These are phyloP conservation scores for Pulicaria dysenterica DNA, from an alignment of 129 eudicot genomes.

Conservation along the genomic window DNA sequence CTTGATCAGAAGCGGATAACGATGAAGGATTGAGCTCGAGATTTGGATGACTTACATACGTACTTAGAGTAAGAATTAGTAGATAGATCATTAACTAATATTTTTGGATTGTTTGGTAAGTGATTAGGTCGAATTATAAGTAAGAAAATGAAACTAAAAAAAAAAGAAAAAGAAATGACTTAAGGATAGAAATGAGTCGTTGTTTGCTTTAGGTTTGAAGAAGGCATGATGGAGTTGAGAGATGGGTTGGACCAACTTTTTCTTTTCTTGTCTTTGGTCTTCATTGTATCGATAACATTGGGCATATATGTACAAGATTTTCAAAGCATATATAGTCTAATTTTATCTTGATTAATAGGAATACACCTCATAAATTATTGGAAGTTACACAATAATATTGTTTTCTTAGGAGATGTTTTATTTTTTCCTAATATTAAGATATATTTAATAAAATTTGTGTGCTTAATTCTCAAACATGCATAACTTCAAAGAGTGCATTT, in stretches of 20 bases:
- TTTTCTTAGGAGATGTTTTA: no score
- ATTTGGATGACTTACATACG: background rate
- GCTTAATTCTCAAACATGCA: no score
- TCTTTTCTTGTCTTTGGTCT: conserved; percentile 25
- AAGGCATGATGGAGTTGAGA: conserved; percentile 54
- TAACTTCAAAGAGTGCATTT: no score
- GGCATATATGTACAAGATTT: conserved; percentile 31
- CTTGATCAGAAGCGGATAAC: conserved; percentile 1
- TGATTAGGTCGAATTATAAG: background rate
- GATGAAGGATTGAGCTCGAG: background rate
- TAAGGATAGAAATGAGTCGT: background rate
- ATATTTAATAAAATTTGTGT: no score
- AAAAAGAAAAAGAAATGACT: background rate
- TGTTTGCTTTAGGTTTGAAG: conserved; percentile 41
- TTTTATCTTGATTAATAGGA: background rate
- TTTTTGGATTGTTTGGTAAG: background rate
- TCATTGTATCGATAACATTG: conserved; percentile 27
- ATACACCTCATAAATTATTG: background rate
- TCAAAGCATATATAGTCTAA: conserved; percentile 1
- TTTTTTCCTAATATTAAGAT: no score
- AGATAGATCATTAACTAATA: no score
- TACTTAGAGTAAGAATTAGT: no score
- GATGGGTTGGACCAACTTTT: conserved; percentile 54
- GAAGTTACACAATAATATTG: background rate
- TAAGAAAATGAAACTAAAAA: background rate